These are phyloP conservation scores for Epichloe typhina DNA, from an alignment of 2,329 filamentous ascomycete genomes.

Conservation along the genomic window DNA sequence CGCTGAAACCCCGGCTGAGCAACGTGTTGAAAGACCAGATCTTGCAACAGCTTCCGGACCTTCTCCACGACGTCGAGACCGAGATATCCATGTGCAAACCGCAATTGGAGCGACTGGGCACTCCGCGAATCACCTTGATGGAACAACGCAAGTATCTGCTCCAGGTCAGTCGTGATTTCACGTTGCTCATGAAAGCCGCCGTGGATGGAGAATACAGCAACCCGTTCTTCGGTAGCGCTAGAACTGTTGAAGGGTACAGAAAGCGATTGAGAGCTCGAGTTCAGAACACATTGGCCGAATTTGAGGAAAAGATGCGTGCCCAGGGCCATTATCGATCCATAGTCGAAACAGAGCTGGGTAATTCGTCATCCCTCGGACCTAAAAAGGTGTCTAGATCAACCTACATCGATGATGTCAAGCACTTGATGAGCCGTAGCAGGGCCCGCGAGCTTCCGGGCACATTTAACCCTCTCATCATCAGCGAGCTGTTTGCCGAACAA, in stretches of 20 bases:
- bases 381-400: not conserved
- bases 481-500: constrained; percentile 47
- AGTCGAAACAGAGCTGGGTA: constrained; percentile 6
- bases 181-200: constrained; percentile 29
- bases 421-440: constrained; percentile 11
- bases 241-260: constrained; percentile 18
- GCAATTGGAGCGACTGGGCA: constrained; percentile 33
- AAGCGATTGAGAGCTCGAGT: constrained; percentile 40
- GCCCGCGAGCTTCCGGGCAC: constrained; percentile 44
- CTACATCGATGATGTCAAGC: constrained; percentile 12
- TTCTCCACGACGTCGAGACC: constrained; percentile 29
- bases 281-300: constrained; percentile 29
- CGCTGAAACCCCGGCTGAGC: constrained; percentile 36
- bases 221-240: constrained; percentile 31
- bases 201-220: constrained; percentile 38
- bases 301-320: constrained; percentile 35
- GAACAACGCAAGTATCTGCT: constrained; percentile 38
- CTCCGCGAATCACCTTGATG: constrained; percentile 25
- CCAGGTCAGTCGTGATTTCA: constrained; percentile 30
- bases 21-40: constrained; percentile 36
- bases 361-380: no score
- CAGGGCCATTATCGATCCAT: constrained; percentile 17
- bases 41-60: constrained; percentile 27
- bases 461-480: constrained; percentile 46
- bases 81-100: constrained; percentile 21